phyloP scores from a whole-genome alignment of 192 early-diverging fungal genomes.

The Coemansia sp. region DNA sequence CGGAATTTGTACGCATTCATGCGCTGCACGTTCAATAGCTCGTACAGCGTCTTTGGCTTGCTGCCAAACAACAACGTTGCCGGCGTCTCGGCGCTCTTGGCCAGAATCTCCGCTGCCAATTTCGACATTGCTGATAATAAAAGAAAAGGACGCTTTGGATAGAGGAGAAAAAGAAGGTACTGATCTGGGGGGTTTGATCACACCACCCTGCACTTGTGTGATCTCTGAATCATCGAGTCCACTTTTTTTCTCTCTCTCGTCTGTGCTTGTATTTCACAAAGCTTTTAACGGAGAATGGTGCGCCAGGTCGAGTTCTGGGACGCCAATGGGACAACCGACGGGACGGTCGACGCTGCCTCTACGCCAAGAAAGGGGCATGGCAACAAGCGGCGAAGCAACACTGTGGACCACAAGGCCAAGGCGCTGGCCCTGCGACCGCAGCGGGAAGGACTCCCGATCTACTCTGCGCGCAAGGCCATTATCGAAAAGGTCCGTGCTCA shows the following conservation, averaged over 20 bases:
- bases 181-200: too few species aligned
- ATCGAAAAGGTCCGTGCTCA: conserved; percentile 16
- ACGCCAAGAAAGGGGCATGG: too few species aligned
- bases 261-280: neutral
- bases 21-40: conserved; percentile 36
- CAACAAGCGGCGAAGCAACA: too few species aligned
- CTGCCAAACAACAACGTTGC: conserved; percentile 10
- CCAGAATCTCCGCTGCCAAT: conserved; percentile 18
- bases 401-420: conserved; percentile 7
- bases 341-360: too few species aligned
- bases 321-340: too few species aligned
- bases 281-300: too few species aligned
- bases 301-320: too few species aligned
- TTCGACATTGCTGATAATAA: conserved; percentile 15
- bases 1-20: conserved; percentile 22
- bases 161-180: neutral
- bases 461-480: conserved; percentile 32
- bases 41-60: conserved; percentile 38
- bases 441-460: conserved; percentile 52
- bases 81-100: conserved; percentile 7
- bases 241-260: neutral
- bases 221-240: neutral
- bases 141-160: neutral
- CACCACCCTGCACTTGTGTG: too few species aligned
- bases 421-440: conserved; percentile 20